These are phyloP conservation scores for Triglochin maritima DNA, from an alignment of 106 monocot genomes.

Conservation along the genomic window DNA sequence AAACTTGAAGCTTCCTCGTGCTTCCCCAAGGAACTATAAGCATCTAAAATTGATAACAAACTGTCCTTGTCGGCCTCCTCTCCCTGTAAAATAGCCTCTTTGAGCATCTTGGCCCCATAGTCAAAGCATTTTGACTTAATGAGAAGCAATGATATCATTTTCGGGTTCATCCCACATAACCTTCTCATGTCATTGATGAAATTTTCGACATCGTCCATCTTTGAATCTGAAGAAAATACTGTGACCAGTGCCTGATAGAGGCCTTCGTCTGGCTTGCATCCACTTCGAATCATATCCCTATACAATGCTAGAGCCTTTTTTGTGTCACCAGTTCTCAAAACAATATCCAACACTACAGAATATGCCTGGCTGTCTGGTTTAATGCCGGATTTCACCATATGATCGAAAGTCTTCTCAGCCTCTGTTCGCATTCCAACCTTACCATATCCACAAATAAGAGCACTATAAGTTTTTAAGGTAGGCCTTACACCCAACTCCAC, in stretches of 20 bases:
- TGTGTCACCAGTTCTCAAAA: constrained; percentile 43
- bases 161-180: constrained; percentile 33
- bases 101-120: constrained; percentile 50
- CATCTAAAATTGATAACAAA: constrained; percentile 47
- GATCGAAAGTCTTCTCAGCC: constrained; percentile 63
- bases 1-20: constrained; percentile 44
- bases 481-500: constrained; percentile 49
- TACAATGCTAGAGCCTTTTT: constrained; percentile 61
- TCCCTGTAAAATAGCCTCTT: constrained; percentile 45
- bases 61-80: constrained; percentile 35
- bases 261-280: constrained; percentile 48
- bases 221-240: constrained; percentile 29
- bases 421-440: constrained; percentile 64
- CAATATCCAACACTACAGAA: constrained; percentile 61
- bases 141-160: constrained; percentile 42
- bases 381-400: constrained; percentile 67
- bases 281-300: constrained; percentile 48
- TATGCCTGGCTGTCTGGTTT: constrained; percentile 72
- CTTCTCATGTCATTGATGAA: constrained; percentile 69
- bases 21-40: constrained; percentile 27
- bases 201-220: constrained; percentile 33
- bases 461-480: constrained; percentile 71
- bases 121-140: constrained; percentile 56
- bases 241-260: constrained; percentile 50
- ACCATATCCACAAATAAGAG: constrained; percentile 85